Conservation (phyloP, 768 basidiomycete genomes). For the Tylopilus sp. region DNA sequence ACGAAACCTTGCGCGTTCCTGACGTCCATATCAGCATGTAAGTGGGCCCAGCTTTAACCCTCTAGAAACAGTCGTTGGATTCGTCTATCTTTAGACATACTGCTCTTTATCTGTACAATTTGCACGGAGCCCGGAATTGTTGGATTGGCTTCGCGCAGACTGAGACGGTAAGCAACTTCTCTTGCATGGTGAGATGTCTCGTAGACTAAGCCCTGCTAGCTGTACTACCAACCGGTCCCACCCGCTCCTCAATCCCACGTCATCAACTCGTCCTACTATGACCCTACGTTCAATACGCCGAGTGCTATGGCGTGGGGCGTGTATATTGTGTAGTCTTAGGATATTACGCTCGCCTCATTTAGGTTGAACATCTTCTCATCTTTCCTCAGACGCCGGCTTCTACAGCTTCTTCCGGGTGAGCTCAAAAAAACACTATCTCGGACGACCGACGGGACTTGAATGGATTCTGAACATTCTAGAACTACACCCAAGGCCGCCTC, state of each 20-base stretch:
- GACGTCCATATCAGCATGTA: too few relatives aligned
- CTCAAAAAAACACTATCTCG: not conserved
- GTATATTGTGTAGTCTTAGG: slow-evolving; percentile 37
- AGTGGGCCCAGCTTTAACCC: too few relatives aligned
- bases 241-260: slow-evolving; percentile 41
- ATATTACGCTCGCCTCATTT: slow-evolving; percentile 33
- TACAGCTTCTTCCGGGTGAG: slow-evolving; percentile 49
- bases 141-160: slow-evolving; percentile 52
- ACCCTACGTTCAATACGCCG: slow-evolving; percentile 37
- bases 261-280: slow-evolving; percentile 31
- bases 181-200: not conserved
- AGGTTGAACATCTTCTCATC: not conserved
- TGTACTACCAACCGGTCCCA: slow-evolving; percentile 50
- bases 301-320: slow-evolving; percentile 41
- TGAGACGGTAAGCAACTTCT: slow-evolving; percentile 38
- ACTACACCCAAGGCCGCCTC: slow-evolving; percentile 40
- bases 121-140: slow-evolving; percentile 43
- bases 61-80: too few relatives aligned
- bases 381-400: slow-evolving; percentile 38
- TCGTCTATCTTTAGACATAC: too few relatives aligned
- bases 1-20: too few relatives aligned
- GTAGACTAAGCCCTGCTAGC: slow-evolving; percentile 27
- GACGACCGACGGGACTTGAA: too few relatives aligned
- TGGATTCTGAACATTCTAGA: slow-evolving; percentile 21
- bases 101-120: too few relatives aligned